Base-by-base conservation (phyloP, 495 filamentous ascomycete genomes). In the Penicillium silybi region DNA sequence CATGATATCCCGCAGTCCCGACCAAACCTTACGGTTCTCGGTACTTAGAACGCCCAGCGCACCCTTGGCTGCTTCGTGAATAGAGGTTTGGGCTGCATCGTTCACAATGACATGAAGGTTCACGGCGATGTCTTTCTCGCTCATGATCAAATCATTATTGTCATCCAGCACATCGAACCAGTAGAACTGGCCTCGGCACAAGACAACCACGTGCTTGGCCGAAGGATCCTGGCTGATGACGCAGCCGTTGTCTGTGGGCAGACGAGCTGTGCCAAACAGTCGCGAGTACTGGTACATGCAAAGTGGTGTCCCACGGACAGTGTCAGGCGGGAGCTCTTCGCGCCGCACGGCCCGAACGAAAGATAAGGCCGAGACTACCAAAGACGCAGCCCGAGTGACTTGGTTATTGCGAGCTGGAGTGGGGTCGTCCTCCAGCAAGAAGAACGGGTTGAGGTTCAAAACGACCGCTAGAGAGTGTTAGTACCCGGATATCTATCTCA, bases 241-340 rank as follows among this genome's bases (percentile, higher is more conserved):
- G 63, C 93, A 98, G 9, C 93, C 93, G 67, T 92, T 88, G 27
- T 96, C 90, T 23, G 93, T 97, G 0, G 93, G 93, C 16, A 98
- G 85, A 55, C 93, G 86, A 49, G 93, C 91, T 2, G 95, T 97
- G 50, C 93, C 93, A 62, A 98, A 97, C 44, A 98, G 79, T 15
- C 95, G 81, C 0, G 93, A 95, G 70, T 96, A 97, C 70, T 98
- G 93, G 64, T 96, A 95, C 93, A 98, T 98, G 78, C 87, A 89
- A 15, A 98, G 74, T 0, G 93, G 92, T 6, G 82, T 84, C 23
- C 88, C 88, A 63, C 82, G 83, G 50, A 96, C 68, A 7, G 80
- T 92, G 70, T 98, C 93, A 2, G 93, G 92, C 4, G 91, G 88
- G 13, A 98, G 77, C 66, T 98, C 93, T 64, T 98, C 93, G 52